Percentiles rank a stretch among this genome's conserved stretches.
phyloP scores from a whole-genome alignment of 768 basidiomycete genomes.

The Suillus bovinus region DNA sequence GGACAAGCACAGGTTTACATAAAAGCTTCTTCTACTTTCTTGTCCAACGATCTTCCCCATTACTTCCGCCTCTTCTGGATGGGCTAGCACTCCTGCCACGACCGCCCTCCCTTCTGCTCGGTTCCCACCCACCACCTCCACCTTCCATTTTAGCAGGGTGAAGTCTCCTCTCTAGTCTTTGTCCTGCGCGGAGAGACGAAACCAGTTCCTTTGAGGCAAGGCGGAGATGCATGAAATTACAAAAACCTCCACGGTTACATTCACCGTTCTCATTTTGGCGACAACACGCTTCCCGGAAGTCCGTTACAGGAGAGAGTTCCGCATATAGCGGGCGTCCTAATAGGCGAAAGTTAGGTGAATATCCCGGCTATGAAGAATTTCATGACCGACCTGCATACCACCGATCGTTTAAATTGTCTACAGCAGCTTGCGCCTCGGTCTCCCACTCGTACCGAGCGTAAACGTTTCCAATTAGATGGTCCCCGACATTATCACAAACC shows the following conservation, averaged over 20 bases:
- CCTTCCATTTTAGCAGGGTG: slow-evolving; percentile 63
- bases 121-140: slow-evolving; percentile 86
- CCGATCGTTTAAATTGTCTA: slow-evolving; percentile 90
- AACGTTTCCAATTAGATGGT: slow-evolving; percentile 96
- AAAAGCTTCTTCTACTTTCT: slow-evolving; percentile 42
- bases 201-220: slow-evolving; percentile 85
- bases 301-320: slow-evolving; percentile 97
- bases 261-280: slow-evolving; percentile 98
- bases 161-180: slow-evolving; percentile 77
- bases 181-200: slow-evolving; percentile 74
- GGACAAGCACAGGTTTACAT: background rate
- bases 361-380: slow-evolving; percentile 12
- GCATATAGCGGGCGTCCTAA: slow-evolving; percentile 91
- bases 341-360: background rate
- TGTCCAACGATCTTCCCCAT: slow-evolving; percentile 79
- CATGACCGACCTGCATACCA: slow-evolving; percentile 88
- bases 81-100: slow-evolving; percentile 78
- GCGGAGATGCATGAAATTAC: slow-evolving; percentile 98
- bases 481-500: slow-evolving; percentile 99
- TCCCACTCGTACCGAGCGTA: slow-evolving; percentile 99
- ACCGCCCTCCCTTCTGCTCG: slow-evolving; percentile 63
- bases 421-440: slow-evolving; percentile 92
- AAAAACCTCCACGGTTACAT: slow-evolving; percentile 97
- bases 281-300: slow-evolving; percentile 98
- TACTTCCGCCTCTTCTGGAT: slow-evolving; percentile 54